Evolutionary conservation across 257 asterid species (phyloP).

Genomic region (Primulina tabacum): DNA sequence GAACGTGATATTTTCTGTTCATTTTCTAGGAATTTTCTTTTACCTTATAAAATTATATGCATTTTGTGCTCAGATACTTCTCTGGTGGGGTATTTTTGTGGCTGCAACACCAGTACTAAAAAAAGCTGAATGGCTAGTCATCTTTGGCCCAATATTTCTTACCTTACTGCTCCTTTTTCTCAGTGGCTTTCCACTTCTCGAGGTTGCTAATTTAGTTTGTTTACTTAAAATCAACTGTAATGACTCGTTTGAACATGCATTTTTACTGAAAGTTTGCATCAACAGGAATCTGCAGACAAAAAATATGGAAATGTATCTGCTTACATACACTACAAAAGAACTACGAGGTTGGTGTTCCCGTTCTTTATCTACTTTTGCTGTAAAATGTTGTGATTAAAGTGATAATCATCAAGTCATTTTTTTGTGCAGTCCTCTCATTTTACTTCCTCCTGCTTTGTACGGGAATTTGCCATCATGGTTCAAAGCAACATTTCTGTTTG

Average conservation of each 20-base stretch:
- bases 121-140: conserved; percentile 83
- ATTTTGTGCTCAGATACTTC: conserved; percentile 56
- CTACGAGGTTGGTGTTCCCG: conserved; percentile 61
- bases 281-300: conserved; percentile 80
- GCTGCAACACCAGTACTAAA: conserved; percentile 81
- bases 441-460: conserved; percentile 81
- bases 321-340: conserved; percentile 66
- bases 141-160: conserved; percentile 77
- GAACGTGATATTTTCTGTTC: conserved; percentile 1
- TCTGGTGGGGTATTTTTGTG: conserved; percentile 97
- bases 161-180: conserved; percentile 75
- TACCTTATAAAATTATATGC: neutral
- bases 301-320: conserved; percentile 60
- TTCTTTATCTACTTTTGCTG: conserved; percentile 1
- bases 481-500: conserved; percentile 63
- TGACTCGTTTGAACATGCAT: neutral
- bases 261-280: conserved; percentile 17
- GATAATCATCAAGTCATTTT: neutral
- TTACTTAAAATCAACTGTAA: neutral
- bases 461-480: conserved; percentile 73
- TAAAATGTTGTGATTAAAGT: neutral
- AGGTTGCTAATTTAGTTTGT: conserved; percentile 41
- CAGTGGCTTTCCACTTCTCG: conserved; percentile 90
- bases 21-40: conserved; percentile 5
- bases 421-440: conserved; percentile 77